phyloP scores from a whole-genome alignment of 2,329 filamentous ascomycete genomes.

The Venturia aucupariae region DNA sequence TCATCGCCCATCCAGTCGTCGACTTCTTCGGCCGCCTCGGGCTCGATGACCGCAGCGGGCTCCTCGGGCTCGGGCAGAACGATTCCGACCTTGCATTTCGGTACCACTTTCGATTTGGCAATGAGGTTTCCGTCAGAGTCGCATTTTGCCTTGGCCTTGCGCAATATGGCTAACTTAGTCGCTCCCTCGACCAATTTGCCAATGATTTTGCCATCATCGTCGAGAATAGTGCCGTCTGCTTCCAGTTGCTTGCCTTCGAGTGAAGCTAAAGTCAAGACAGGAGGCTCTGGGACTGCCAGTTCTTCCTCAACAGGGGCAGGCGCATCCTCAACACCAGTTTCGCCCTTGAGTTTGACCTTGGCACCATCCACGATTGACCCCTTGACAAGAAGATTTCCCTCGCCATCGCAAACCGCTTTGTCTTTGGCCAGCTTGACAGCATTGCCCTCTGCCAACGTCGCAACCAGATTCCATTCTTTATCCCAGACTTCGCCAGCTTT shows the following conservation, averaged over 20 bases:
- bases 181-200: conserved; percentile 46
- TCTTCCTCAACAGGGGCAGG: conserved; percentile 12
- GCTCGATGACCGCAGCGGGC: neutral
- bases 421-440: neutral
- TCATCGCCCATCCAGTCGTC: conserved; percentile 16
- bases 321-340: conserved; percentile 16
- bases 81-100: conserved; percentile 6
- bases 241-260: conserved; percentile 47
- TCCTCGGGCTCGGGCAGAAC: conserved; percentile 9
- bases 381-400: conserved; percentile 5
- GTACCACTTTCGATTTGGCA: conserved; percentile 6
- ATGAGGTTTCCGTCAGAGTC: conserved; percentile 3
- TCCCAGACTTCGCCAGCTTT: conserved; percentile 66
- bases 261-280: conserved; percentile 29
- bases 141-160: conserved; percentile 13
- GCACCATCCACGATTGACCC: neutral
- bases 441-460: neutral
- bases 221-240: conserved; percentile 48
- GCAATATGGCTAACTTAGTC: neutral
- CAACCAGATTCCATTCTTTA: conserved; percentile 52
- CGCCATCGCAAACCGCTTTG: conserved; percentile 4
- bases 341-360: conserved; percentile 18
- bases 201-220: conserved; percentile 46
- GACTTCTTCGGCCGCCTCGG: neutral
- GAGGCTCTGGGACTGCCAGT: conserved; percentile 14